These are phyloP conservation scores for Aspergillus neoniger DNA, from an alignment of 2,329 filamentous ascomycete genomes.

Conservation along the genomic window DNA sequence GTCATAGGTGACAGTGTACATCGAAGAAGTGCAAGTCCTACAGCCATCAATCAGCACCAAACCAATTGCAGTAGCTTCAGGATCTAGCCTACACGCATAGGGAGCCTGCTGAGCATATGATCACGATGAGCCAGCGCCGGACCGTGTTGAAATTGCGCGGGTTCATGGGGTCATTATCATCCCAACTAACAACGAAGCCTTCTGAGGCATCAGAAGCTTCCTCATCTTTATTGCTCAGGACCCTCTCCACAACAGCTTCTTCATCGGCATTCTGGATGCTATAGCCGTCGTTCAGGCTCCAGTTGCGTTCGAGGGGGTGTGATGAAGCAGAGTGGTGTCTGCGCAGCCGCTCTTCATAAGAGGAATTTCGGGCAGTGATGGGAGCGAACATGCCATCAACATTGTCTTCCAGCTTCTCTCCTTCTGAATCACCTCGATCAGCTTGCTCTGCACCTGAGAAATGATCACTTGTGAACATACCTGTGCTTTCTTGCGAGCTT, in stretches of 20 bases:
- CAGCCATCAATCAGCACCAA: conserved; percentile 2
- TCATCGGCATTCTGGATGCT: conserved; percentile 29
- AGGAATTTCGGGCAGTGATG: conserved; percentile 20
- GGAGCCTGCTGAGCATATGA: conserved; percentile 72
- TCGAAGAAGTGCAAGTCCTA: conserved; percentile 81
- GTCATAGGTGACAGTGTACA: conserved; percentile 80
- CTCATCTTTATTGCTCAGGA: conserved; percentile 14
- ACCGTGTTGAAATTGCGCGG: conserved; percentile 67
- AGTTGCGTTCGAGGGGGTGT: conserved; percentile 34
- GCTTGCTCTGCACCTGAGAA: conserved; percentile 13
- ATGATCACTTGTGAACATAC: conserved; percentile 9
- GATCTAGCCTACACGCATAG: conserved; percentile 69
- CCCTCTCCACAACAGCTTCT: conserved; percentile 21
- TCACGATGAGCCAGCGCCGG: conserved; percentile 78
- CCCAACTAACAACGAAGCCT: conserved; percentile 71
- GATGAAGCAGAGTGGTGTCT: conserved; percentile 27
- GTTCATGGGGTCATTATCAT: conserved; percentile 71
- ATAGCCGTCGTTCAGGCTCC: conserved; percentile 41
- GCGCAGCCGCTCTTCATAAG: conserved; percentile 23
- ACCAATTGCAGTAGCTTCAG: background rate
- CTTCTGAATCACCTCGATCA: conserved; percentile 6
- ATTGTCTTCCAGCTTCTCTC: conserved; percentile 15
- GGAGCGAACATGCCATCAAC: conserved; percentile 24
- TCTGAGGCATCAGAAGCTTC: conserved; percentile 26
- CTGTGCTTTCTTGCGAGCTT: background rate